These are phyloP conservation scores for Oemleria cerasiformis DNA, from an alignment of 306 rosid species.

Conservation along the genomic window DNA sequence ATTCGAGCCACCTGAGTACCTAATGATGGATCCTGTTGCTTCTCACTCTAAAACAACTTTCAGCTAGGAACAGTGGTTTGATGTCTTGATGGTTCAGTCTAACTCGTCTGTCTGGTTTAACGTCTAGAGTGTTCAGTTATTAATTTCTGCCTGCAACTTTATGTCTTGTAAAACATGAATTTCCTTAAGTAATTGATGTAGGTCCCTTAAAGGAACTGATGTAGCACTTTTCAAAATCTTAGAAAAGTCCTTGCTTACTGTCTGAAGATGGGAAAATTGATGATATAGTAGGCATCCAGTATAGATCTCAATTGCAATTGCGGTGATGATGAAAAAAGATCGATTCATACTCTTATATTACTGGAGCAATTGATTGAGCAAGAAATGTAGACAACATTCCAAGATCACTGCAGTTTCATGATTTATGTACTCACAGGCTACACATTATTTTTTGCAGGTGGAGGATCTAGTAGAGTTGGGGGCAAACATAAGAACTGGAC, in stretches of 20 bases:
- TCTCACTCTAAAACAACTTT: not conserved
- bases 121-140: not conserved
- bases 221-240: not conserved
- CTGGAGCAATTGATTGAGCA: not conserved
- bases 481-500: constrained; percentile 56
- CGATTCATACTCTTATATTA: not conserved
- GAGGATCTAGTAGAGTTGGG: constrained; percentile 67
- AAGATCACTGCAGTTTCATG: not conserved
- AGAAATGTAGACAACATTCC: not conserved
- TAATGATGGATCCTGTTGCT: not conserved
- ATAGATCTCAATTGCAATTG: not conserved
- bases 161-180: not conserved
- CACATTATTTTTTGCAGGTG: constrained; percentile 38
- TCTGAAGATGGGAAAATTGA: not conserved
- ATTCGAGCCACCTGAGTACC: not conserved
- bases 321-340: not conserved
- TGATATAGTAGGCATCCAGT: too few species aligned
- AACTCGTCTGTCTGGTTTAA: not conserved
- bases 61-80: not conserved
- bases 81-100: too few species aligned
- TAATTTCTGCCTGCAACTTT: not conserved
- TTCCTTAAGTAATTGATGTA: not conserved
- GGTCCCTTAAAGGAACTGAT: not conserved
- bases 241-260: not conserved
- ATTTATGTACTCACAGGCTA: not conserved